Evolutionary conservation across 192 early-diverging fungal species (phyloP).

Genomic region (Polychytrium aggregatum): DNA sequence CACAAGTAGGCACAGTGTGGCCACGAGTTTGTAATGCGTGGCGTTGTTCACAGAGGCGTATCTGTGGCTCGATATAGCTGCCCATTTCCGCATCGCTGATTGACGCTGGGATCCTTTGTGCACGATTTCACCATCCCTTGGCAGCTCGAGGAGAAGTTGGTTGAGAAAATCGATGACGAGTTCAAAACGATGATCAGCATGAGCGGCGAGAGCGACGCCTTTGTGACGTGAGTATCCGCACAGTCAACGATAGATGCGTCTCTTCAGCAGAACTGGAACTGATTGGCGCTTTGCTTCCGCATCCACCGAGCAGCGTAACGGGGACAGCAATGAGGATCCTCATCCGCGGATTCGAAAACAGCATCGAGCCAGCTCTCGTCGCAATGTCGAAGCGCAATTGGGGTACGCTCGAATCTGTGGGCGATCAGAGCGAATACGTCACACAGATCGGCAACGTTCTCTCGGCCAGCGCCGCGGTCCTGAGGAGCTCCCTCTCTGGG

Average conservation of each 20-base stretch:
- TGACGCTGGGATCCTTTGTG: too few relatives aligned
- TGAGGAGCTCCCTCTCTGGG: constrained; percentile 53
- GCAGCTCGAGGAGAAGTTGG: constrained; percentile 85
- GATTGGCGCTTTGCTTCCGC: not conserved
- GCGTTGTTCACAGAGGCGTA: too few relatives aligned
- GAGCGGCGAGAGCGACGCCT: constrained; percentile 61
- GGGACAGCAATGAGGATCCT: constrained; percentile 57
- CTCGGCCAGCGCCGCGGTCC: constrained; percentile 35
- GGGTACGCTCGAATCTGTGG: constrained; percentile 73
- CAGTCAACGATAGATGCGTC: not conserved
- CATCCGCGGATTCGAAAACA: constrained; percentile 52
- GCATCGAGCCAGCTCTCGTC: constrained; percentile 57
- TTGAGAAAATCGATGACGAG: constrained; percentile 62
- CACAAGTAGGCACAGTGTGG: constrained; percentile 41
- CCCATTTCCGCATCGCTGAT: too few relatives aligned
- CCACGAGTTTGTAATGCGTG: too few relatives aligned
- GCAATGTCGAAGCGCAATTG: constrained; percentile 70
- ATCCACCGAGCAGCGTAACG: constrained; percentile 18
- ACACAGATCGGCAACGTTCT: constrained; percentile 51
- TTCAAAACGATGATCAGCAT: constrained; percentile 63
- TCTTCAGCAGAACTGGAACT: constrained; percentile 5
- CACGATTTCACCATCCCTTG: too few relatives aligned
- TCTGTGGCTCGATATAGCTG: too few relatives aligned
- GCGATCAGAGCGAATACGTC: constrained; percentile 89
- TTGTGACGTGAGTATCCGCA: constrained; percentile 52